These are phyloP conservation scores for Leishmania tropica DNA, from an alignment of 208 protist species.

Conservation along the genomic window DNA sequence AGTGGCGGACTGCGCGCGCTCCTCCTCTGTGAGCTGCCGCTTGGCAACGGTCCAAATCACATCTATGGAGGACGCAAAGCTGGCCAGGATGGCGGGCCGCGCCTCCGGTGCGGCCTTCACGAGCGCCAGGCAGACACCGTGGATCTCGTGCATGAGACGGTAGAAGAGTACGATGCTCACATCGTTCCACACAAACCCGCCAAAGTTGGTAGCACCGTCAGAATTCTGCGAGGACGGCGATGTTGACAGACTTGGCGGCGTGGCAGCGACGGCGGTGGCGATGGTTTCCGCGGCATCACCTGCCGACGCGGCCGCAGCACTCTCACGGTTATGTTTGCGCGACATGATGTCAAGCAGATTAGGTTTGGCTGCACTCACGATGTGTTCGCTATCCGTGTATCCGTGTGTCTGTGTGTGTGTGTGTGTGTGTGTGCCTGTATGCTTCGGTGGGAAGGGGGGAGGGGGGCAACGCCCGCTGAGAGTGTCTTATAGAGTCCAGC, in stretches of 20 bases:
- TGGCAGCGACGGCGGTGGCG: not conserved
- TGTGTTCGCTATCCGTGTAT: not conserved
- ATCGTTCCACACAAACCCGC: constrained; percentile 71
- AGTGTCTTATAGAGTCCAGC: not conserved
- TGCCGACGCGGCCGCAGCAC: not conserved
- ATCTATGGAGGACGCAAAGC: constrained; percentile 4
- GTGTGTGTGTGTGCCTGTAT: not conserved
- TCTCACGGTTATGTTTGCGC: constrained; percentile 21
- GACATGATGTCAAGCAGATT: not conserved
- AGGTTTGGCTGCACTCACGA: too few relatives aligned
- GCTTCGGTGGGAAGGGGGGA: not conserved
- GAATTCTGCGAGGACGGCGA: constrained; percentile 12
- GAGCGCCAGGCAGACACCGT: constrained; percentile 14
- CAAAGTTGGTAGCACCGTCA: constrained; percentile 34
- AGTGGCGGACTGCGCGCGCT: constrained; percentile 4
- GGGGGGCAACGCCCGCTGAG: not conserved
- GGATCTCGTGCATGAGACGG: constrained; percentile 40
- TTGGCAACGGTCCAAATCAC: constrained; percentile 26
- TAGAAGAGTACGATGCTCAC: constrained; percentile 67
- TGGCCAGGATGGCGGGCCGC: not conserved
- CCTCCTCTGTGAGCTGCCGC: constrained; percentile 23
- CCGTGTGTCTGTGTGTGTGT: not conserved
- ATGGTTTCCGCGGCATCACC: not conserved
- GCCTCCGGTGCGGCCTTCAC: constrained; percentile 2
- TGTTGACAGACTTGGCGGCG: not conserved